These are phyloP conservation scores for Yamadazyma spencermartinsiae DNA, from an alignment of 1,139 yeast genomes.

Conservation along the genomic window DNA sequence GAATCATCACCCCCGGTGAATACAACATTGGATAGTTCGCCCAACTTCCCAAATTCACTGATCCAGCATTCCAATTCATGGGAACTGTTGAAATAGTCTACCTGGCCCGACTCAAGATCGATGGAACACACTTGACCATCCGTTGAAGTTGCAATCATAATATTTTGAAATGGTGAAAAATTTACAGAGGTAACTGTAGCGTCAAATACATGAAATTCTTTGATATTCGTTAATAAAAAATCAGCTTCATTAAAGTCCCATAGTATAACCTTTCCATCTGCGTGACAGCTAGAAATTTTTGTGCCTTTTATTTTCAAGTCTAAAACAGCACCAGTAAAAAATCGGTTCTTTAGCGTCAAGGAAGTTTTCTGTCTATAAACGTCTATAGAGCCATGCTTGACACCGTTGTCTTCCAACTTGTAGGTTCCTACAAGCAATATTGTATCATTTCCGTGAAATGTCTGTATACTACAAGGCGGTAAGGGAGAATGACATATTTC, in stretches of 20 bases:
- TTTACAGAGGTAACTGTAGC: slow-evolving; percentile 60
- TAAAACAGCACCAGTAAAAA: slow-evolving; percentile 52
- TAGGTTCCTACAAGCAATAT: slow-evolving; percentile 75
- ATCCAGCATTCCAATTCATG: slow-evolving; percentile 92
- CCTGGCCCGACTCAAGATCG: slow-evolving; percentile 21
- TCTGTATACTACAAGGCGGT: slow-evolving; percentile 83
- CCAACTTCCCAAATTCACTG: slow-evolving; percentile 65
- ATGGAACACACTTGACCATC: slow-evolving; percentile 50
- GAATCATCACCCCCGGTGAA: slow-evolving; percentile 95
- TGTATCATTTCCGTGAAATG: slow-evolving; percentile 51
- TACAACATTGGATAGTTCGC: slow-evolving; percentile 55
- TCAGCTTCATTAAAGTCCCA: slow-evolving; percentile 49
- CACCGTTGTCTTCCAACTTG: slow-evolving; percentile 58
- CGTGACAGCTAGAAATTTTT: slow-evolving; percentile 65
- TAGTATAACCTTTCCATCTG: slow-evolving; percentile 69
- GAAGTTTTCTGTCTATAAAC: slow-evolving; percentile 38
- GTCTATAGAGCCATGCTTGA: slow-evolving; percentile 75
- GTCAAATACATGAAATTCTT: slow-evolving; percentile 12
- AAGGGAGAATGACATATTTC: slow-evolving; percentile 42
- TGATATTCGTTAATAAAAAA: slow-evolving; percentile 10
- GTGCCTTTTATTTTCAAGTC: slow-evolving; percentile 66
- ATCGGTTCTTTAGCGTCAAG: slow-evolving; percentile 9
- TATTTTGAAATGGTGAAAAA: slow-evolving; percentile 47
- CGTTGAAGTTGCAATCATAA: slow-evolving; percentile 55
- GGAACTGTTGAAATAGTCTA: slow-evolving; percentile 19